These are phyloP conservation scores for Hirsutella rhossiliensis DNA, from an alignment of 2,329 filamentous ascomycete genomes.

Conservation along the genomic window DNA sequence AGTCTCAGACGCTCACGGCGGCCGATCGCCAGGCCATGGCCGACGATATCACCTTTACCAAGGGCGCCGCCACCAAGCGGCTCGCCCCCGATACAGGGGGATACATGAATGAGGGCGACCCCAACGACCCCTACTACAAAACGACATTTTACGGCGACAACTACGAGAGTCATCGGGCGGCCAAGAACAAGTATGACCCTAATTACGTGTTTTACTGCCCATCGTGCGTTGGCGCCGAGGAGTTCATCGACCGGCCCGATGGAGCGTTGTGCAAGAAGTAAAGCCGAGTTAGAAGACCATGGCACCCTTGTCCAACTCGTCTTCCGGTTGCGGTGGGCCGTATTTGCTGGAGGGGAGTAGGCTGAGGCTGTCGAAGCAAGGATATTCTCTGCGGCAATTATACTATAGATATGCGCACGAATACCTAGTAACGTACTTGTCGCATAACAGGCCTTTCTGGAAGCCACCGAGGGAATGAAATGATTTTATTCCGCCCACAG, in stretches of 20 bases:
- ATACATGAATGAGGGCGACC: constrained; percentile 31
- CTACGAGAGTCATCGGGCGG: constrained; percentile 15
- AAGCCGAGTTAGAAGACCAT: too few species aligned
- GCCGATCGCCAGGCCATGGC: constrained; percentile 8
- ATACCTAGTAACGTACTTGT: too few species aligned
- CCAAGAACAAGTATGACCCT: constrained; percentile 23
- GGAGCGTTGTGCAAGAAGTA: constrained; percentile 5
- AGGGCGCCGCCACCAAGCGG: constrained; percentile 16
- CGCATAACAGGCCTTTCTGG: too few species aligned
- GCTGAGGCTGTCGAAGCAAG: too few species aligned
- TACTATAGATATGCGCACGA: too few species aligned
- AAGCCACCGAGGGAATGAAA: too few species aligned
- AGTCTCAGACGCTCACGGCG: constrained; percentile 5
- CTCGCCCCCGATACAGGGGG: constrained; percentile 26
- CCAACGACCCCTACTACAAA: constrained; percentile 18
- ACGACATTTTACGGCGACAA: constrained; percentile 22
- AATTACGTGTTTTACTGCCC: constrained; percentile 21
- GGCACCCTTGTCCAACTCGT: too few species aligned
- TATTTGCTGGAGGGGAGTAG: too few species aligned
- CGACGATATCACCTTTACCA: constrained; percentile 16
- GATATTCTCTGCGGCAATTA: too few species aligned
- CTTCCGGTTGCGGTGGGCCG: too few species aligned
- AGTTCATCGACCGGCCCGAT: constrained; percentile 12
- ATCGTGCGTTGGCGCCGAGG: constrained; percentile 25
- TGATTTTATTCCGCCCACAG: too few species aligned